Base-by-base conservation (phyloP, 352 stramenopile genomes). In the Phytopythium delawarense region DNA sequence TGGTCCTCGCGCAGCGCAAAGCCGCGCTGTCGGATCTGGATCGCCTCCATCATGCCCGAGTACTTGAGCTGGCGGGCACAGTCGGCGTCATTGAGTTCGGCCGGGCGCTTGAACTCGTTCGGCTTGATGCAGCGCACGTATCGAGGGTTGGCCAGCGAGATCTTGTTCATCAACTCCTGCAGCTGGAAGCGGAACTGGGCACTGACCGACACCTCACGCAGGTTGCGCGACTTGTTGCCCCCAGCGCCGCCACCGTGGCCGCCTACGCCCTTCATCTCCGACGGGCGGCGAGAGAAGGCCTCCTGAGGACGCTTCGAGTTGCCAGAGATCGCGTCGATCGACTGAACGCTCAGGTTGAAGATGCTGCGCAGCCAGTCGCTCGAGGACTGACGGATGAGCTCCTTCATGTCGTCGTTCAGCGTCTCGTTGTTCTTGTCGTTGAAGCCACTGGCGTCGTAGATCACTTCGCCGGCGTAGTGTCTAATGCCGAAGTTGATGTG, bases 391-490 rank as follows among this genome's bases (percentile, higher is more conserved):
- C 94, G 89, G 55, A 96, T 91, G 13, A 98, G 71, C 61, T 97
- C 89, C 72, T 96, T 96, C 87, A 96, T 96, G 58, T 97, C 92
- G 63, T 96, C 89, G 63, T 97, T 96, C 63, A 99, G 65, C 53
- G 91, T 98, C 70, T 99, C 97, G 61, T 98, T 98, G 86, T 99
- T 99, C 76, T 99, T 99, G 69, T 99, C 97, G 34, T 99, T 97
- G 71, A 99, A 99, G 35, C 94, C 94, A 62, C 87, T 98, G 0
- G 92, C 96, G 63, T 97, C 97, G 77, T 99, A 99, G 44, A 97
- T 91, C 16, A 99, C 96, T 65, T 98, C 93, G 34, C 96, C 97
- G 16, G 89, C 91, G 44, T 96, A 96, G 54, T 97, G 88, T 54
- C 87, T 88, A 59, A 97, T 96, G 23, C 88, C 87, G 54, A 97